These are phyloP conservation scores for Candida michaelii DNA, from an alignment of 805 yeast species.

Conservation along the genomic window DNA sequence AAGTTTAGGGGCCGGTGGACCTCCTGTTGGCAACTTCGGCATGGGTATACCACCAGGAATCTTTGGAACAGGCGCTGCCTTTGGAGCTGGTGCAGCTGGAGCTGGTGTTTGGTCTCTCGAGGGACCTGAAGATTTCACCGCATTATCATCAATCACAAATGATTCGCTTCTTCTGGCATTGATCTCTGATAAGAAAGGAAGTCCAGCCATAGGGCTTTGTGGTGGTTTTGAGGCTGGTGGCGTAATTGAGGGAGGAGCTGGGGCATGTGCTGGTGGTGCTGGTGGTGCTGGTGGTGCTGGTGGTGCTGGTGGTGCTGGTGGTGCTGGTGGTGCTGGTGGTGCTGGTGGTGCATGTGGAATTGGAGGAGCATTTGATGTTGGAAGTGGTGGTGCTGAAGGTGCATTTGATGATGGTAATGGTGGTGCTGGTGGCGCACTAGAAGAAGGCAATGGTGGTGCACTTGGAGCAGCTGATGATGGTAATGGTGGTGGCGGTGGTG, in stretches of 20 bases:
- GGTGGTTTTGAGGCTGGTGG: conserved; percentile 18
- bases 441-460: conserved; percentile 16
- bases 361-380: conserved; percentile 18
- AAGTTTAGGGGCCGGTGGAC: conserved; percentile 20
- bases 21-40: conserved; percentile 7
- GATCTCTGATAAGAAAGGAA: conserved; percentile 61
- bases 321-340: conserved; percentile 9
- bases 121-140: conserved; percentile 14
- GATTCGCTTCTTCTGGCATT: conserved; percentile 54
- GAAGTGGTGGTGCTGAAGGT: conserved; percentile 18
- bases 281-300: conserved; percentile 21
- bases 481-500: conserved; percentile 19
- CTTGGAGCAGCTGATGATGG: conserved; percentile 17
- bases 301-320: conserved; percentile 15
- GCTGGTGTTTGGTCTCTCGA: conserved; percentile 11
- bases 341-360: too few relatives aligned
- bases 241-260: conserved; percentile 13
- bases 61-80: conserved; percentile 16
- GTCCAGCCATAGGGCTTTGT: conserved; percentile 21
- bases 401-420: conserved; percentile 9
- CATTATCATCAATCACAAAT: conserved; percentile 43
- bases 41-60: conserved; percentile 4
- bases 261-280: conserved; percentile 17
- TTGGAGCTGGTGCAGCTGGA: conserved; percentile 19
- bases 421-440: conserved; percentile 12